Evolutionary conservation across 2,329 filamentous ascomycete genomes (phyloP), one percentile per base, ranked within the genome.

Genomic region (Sclerotinia trifoliorum): DNA sequence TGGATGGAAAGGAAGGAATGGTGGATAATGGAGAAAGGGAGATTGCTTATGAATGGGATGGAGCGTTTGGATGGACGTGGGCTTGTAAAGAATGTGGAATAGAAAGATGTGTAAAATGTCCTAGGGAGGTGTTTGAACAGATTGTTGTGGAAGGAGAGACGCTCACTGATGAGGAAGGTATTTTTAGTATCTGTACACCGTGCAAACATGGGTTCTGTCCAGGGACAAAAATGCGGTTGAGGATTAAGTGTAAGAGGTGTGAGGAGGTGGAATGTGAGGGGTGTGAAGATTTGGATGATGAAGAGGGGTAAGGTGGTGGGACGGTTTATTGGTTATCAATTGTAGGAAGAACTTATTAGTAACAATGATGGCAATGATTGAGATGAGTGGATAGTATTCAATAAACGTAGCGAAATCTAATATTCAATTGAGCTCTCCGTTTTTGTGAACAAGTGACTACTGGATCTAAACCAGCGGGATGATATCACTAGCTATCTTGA

Each of bases 31-130:
- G n/a, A 8, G 65, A 32, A n/a, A 66, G 19, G 11, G 65, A 66
- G 11, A 49, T 61, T 32, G 65, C 55, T 2, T 66, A 66, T 52
- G 44, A 49, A 51, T 66, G 65, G 65, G 65, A 66, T 60, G 65
- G 65, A 5, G 65, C 65, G 21, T 66, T 60, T 52, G 65, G 46
- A n/a, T 60, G 65, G 55, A 58, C 21, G 26, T 17, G 42, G 35
- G 48, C 51, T 24, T 65, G 62, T 32, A 44, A 19, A 24, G 49
- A 56, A 26, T 66, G 55, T 60, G n/a, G 44, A 5, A 61, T 24
- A n/a, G 65, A 60, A 29, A 48, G 65, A 15, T 61, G 49, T 61
- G 65, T 66, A 10, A n/a, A 49, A 24, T 66, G 55, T 26, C 19
- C 7, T 10, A 55, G 55, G 3, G 10, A 26, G 44, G 52, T 60